Base-by-base conservation (phyloP, 345 rosid genomes). In the Camelina neglecta region DNA sequence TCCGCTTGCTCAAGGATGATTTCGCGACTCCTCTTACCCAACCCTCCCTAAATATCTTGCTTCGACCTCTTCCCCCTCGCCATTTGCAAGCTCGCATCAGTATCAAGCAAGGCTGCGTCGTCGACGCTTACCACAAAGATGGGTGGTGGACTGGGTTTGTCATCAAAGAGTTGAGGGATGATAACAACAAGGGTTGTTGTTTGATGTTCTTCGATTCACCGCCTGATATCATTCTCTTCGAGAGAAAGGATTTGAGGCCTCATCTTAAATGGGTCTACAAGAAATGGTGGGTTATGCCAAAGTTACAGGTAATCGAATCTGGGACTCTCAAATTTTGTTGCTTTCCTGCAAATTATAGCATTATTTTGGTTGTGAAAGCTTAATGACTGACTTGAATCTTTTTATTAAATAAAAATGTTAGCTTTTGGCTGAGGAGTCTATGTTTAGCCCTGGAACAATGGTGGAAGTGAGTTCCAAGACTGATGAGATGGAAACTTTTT, bases 81-180 rank as follows among this genome's bases (percentile, higher is more conserved):
- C 35, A 16, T 5, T 8, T 57, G 41, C 16, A 13, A 45, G 49
- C n/a, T 23, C 69, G 33, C 2, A 8, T 57, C 13, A 53, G 21
- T 16, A 79, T 85, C 39, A 63, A 83, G 81, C 51, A 48, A 23
- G 69, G 75, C 47, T 83, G 75, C 18, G 59, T 76, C 35, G 84
- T 87, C 7, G 89, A 85, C 21, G 87, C 82, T 2, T 35, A 60
- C 39, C 74, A 71, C 29, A 69, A 69, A 42, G 77, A 76, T 60
- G 86, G 76, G 13, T 85, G 88, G 88, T 81, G 89, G 85, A 75
- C 79, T 60, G 90, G 93, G 29, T 36, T 80, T 60, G 80, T 86
- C 9, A 58, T 82, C 67, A 85, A 84, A 82, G 73, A 83, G 64
- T 42, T 82, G 7, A 80, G 78, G 0, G 54, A 48, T 26, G 31